Conservation (phyloP, 192 early-diverging fungal genomes). For the Lunasporangiospora selenospora region DNA sequence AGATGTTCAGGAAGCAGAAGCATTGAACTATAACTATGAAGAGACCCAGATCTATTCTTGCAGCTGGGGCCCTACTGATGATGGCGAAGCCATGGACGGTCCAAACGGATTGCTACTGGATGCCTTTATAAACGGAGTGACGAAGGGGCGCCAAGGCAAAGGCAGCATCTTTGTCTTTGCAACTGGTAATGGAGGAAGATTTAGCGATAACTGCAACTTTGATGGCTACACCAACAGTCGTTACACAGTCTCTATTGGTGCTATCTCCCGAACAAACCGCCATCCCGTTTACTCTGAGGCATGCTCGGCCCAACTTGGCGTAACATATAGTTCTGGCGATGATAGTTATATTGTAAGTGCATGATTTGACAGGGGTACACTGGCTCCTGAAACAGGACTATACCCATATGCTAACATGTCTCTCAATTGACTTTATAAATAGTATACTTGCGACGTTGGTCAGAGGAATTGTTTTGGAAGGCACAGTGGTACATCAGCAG, state of each 20-base stretch:
- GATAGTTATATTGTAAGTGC: conserved; percentile 75
- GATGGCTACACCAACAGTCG: conserved; percentile 97
- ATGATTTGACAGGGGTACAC: neutral
- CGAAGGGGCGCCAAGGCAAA: conserved; percentile 81
- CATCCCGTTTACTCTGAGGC: conserved; percentile 89
- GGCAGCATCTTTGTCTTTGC: conserved; percentile 96
- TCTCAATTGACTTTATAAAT: neutral
- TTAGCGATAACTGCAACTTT: conserved; percentile 93
- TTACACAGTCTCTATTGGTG: conserved; percentile 93
- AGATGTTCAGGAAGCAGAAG: conserved; percentile 92
- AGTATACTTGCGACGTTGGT: conserved; percentile 81
- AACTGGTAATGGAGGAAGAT: conserved; percentile 86
- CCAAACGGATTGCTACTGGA: conserved; percentile 81
- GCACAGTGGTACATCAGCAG: conserved; percentile 93
- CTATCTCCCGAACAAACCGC: conserved; percentile 75
- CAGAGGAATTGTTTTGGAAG: conserved; percentile 67
- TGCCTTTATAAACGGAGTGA: conserved; percentile 87
- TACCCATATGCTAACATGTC: no score
- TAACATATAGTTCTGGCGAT: conserved; percentile 85
- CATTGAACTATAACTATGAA: conserved; percentile 88
- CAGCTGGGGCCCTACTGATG: conserved; percentile 94
- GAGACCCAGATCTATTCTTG: conserved; percentile 96
- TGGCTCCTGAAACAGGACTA: neutral
- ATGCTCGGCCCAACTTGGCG: conserved; percentile 88
- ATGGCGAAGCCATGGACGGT: conserved; percentile 84